Base-by-base conservation (phyloP, 2,329 filamentous ascomycete species). In the Graphium sp. region DNA sequence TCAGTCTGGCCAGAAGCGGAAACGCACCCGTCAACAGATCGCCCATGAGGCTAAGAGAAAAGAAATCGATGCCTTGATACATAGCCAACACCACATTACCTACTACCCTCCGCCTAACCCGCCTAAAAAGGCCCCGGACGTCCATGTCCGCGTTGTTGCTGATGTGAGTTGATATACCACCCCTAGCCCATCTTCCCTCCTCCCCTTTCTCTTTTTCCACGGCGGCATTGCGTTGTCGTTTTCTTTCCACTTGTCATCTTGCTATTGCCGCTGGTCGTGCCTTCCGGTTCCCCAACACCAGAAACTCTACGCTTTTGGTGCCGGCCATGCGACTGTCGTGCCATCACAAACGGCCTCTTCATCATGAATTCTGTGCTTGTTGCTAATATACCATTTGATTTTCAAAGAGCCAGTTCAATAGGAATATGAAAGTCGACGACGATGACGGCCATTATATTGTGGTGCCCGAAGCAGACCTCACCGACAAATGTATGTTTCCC, bases 401-500 rank as follows among this genome's bases (percentile, higher is more conserved):
- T n/a, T n/a, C n/a, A n/a, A n/a, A n/a, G n/a, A n/a, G n/a, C n/a
- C 44, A 49, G 5, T 55, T 58, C 26, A 58, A 58, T 33, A 66
- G 66, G 36, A 59, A 72, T 38, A 62, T 74, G 40, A 89, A 91
- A 47, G 77, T 89, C 24, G 89, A 98, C 43, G 89, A 98, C 39
- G 84, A 94, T 25, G 89, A 98, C 42, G 89, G 89, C 5, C 89
- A 98, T 52, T 98, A 94, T 47, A 83, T 95, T 40, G 85, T 98
- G 14, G 74, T 80, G 2, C 79, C 85, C 18, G 82, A 93, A 40
- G 78, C 79, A 8, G 72, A 81, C 34, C 60, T 98, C 29, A 93
- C 89, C 10, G 74, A 89, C 24, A 68, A 83, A 68, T 98, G 85
- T 93, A 65, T 51, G 82, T 67, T 25, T 18, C 21, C 24, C 16